phyloP scores from a whole-genome alignment of 2,329 filamentous ascomycete species.

The Bipolaris gigantea region DNA sequence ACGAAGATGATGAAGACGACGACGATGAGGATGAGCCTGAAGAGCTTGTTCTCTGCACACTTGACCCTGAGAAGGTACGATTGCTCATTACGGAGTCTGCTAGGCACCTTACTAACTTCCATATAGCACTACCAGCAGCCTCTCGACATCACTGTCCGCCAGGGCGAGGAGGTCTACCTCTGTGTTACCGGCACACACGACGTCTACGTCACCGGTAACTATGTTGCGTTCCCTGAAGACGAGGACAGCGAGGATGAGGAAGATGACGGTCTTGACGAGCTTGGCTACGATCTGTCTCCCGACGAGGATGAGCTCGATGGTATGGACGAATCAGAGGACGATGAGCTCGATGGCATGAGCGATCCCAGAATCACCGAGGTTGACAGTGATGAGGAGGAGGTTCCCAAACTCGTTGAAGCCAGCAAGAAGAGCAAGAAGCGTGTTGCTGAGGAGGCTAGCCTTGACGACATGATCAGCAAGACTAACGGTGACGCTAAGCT shows the following conservation, averaged over 20 bases:
- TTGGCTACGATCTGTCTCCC: slow-evolving; percentile 79
- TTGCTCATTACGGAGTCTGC: slow-evolving; percentile 27
- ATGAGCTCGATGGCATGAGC: slow-evolving; percentile 62
- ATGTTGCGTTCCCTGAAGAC: slow-evolving; percentile 71
- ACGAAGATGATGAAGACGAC: slow-evolving; percentile 50
- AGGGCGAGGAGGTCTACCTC: slow-evolving; percentile 91
- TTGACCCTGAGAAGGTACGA: slow-evolving; percentile 87
- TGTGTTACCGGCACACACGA: slow-evolving; percentile 86
- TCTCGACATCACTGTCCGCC: slow-evolving; percentile 86
- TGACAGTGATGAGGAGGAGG: slow-evolving; percentile 72
- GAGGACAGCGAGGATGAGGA: slow-evolving; percentile 63
- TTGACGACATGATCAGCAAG: slow-evolving; percentile 86
- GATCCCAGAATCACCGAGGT: slow-evolving; percentile 84
- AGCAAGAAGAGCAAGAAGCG: slow-evolving; percentile 81
- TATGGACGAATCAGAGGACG: slow-evolving; percentile 52
- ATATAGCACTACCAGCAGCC: slow-evolving; percentile 91
- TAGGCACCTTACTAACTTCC: slow-evolving; percentile 30
- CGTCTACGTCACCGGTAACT: slow-evolving; percentile 94
- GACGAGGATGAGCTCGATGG: slow-evolving; percentile 74
- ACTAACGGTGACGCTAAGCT: slow-evolving; percentile 71
- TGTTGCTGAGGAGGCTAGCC: slow-evolving; percentile 63
- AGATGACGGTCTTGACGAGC: slow-evolving; percentile 60
- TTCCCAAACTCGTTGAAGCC: slow-evolving; percentile 56
- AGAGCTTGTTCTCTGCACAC: slow-evolving; percentile 92
- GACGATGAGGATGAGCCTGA: slow-evolving; percentile 67